Percentiles rank a stretch among this genome's conserved stretches.
Conservation (phyloP, 768 basidiomycete genomes). For the Termitomyces sp. region DNA sequence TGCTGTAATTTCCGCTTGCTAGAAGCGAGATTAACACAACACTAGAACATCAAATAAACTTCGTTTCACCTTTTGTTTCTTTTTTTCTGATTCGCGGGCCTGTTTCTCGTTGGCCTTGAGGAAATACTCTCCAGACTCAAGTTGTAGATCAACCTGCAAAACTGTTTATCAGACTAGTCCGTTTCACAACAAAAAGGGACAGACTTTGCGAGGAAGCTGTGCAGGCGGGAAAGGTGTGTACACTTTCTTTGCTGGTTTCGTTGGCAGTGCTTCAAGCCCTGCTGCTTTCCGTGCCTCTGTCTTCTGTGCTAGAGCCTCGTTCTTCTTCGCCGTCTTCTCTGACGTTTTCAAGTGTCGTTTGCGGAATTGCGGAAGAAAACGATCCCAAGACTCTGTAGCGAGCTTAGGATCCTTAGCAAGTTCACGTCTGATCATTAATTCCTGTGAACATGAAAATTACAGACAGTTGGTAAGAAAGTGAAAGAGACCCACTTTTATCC, state of each 20-base stretch:
- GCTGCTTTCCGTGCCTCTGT: slow-evolving; percentile 60
- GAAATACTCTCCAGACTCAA: slow-evolving; percentile 98
- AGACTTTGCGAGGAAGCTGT: slow-evolving; percentile 86
- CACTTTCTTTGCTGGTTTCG: slow-evolving; percentile 71
- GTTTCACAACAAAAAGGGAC: slow-evolving; percentile 3
- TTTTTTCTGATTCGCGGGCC: slow-evolving; percentile 58
- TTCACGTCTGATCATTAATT: slow-evolving; percentile 97
- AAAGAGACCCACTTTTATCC: slow-evolving; percentile 71
- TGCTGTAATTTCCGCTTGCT: slow-evolving; percentile 78
- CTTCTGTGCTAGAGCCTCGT: slow-evolving; percentile 58
- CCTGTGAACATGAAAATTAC: slow-evolving; percentile 37
- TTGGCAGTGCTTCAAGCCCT: slow-evolving; percentile 47
- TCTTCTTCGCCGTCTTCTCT: slow-evolving; percentile 90
- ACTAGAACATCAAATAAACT: not conserved
- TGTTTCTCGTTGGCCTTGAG: slow-evolving; percentile 88
- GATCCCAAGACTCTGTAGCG: slow-evolving; percentile 91
- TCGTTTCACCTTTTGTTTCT: slow-evolving; percentile 65
- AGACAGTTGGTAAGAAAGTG: not conserved
- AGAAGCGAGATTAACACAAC: slow-evolving; percentile 5
- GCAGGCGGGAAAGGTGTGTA: slow-evolving; percentile 99
- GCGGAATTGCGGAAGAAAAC: slow-evolving; percentile 95
- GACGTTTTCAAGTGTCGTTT: slow-evolving; percentile 90
- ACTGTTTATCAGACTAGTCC: not conserved
- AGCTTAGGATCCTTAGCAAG: slow-evolving; percentile 97
- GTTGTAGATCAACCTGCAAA: slow-evolving; percentile 77